These are phyloP conservation scores for Fusarium chlamydosporum DNA, from an alignment of 2,329 filamentous ascomycete species.

Conservation along the genomic window DNA sequence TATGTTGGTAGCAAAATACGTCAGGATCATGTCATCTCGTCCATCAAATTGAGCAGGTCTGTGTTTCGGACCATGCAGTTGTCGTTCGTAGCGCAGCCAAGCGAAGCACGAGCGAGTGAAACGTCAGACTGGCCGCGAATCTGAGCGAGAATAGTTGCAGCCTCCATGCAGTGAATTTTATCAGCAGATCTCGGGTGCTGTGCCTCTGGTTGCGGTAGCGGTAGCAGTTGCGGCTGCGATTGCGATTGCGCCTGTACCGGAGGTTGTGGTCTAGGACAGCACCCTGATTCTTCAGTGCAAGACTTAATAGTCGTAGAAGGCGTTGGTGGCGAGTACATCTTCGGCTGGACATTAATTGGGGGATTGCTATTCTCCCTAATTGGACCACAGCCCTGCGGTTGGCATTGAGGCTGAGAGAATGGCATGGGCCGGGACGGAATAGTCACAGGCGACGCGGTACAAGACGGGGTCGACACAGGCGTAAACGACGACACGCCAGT, in stretches of 20 bases:
- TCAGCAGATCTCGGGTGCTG: slow-evolving; percentile 20
- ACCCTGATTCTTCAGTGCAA: slow-evolving; percentile 13
- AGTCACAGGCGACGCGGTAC: slow-evolving; percentile 19
- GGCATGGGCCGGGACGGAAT: slow-evolving; percentile 10
- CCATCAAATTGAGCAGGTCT: slow-evolving; percentile 55
- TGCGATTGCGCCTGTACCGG: not conserved
- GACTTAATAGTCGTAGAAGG: slow-evolving; percentile 1
- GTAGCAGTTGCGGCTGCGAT: not conserved
- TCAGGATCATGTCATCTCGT: slow-evolving; percentile 45
- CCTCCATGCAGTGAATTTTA: slow-evolving; percentile 49
- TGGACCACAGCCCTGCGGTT: slow-evolving; percentile 2
- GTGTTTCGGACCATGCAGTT: slow-evolving; percentile 56
- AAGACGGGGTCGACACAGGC: slow-evolving; percentile 27
- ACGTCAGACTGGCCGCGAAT: slow-evolving; percentile 56
- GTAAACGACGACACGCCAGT: slow-evolving; percentile 3
- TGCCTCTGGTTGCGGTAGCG: not conserved
- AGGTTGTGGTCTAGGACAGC: slow-evolving; percentile 19
- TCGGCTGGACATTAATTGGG: not conserved
- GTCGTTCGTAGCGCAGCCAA: slow-evolving; percentile 50
- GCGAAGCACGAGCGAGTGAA: slow-evolving; percentile 44
- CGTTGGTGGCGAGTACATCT: slow-evolving; percentile 4
- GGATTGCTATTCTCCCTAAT: not conserved
- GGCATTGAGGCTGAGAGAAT: not conserved
- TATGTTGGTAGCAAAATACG: not conserved
- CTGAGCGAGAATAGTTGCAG: slow-evolving; percentile 56